A percentile compares a stretch with the other conserved stretches of the same genome.
These are phyloP conservation scores for Didymella segeticola DNA, from an alignment of 2,329 filamentous ascomycete genomes.

Conservation along the genomic window DNA sequence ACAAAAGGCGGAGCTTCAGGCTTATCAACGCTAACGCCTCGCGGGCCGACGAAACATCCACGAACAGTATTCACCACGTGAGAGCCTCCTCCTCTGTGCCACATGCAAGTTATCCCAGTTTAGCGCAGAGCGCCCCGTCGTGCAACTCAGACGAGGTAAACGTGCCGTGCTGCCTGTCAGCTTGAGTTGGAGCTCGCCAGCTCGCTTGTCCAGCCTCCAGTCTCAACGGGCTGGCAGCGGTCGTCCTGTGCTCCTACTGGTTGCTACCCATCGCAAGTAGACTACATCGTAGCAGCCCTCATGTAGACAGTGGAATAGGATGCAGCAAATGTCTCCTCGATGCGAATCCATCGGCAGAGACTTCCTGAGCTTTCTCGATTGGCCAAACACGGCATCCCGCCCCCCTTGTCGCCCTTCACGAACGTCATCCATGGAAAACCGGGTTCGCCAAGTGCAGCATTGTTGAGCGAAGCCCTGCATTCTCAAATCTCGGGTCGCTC, in stretches of 20 bases:
- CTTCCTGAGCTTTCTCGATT: conserved; percentile 2
- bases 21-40: conserved; percentile 21
- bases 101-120: conserved; percentile 25
- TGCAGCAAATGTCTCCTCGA: not conserved
- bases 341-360: not conserved
- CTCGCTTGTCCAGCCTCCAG: conserved; percentile 23
- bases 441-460: conserved; percentile 15
- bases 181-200: conserved; percentile 7
- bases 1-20: conserved; percentile 17
- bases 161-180: conserved; percentile 18
- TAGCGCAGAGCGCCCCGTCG: conserved; percentile 15
- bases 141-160: conserved; percentile 18
- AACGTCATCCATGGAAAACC: conserved; percentile 18
- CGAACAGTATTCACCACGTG: conserved; percentile 19
- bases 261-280: not conserved
- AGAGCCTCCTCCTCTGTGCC: conserved; percentile 18
- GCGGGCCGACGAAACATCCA: conserved; percentile 17
- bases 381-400: conserved; percentile 17
- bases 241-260: not conserved
- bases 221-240: conserved; percentile 9
- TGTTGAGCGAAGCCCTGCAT: conserved; percentile 21
- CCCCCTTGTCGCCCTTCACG: conserved; percentile 17
- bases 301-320: conserved; percentile 6
- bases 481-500: conserved; percentile 8
- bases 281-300: not conserved